Base-by-base conservation (phyloP, 108 stramenopile species). In the Discostella stelligeroides region DNA sequence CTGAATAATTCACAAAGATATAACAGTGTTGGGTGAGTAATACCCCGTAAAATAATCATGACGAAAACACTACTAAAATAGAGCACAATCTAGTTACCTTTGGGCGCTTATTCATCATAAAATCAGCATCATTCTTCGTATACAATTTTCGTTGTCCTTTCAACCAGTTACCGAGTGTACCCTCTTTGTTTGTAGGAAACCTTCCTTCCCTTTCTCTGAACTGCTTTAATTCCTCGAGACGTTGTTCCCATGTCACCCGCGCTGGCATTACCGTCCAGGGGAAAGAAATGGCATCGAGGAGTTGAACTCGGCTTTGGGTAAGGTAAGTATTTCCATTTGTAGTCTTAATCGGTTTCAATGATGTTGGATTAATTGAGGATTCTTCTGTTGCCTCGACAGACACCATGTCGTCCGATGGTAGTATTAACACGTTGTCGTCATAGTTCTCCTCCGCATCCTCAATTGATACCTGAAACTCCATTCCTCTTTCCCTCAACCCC, bases 91-190 rank as follows among this genome's bases (percentile, higher is more conserved):
- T 17, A 30, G 30, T 14, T 17, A 56, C 55, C 55, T 58, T 58
- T n/a, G 57, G 34, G 17, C 30, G 37, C 57, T n/a, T 58, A 9
- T 40, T 58, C 57, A 28, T 28, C 57, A 58, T 58, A 9, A 58
- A 58, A 41, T 58, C 57, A 9, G 57, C 38, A 18, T 58, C 57
- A 17, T 39, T 58, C 57, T 58, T 58, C 39, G 57, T 58, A 37
- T 58, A 58, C 39, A 58, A 18, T 37, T 58, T 58, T 28, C 57
- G 37, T 37, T 58, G 57, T 8, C 34, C 57, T 34, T 58, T 58
- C 57, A 58, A 37, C 57, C 57, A 58, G 20, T 58, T 58, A 12
- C 57, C 57, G 5, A 58, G 20, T 9, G 57, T 0, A 20, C 57
- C 57, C 39, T 58, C 57, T 34, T 58, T 58, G 18, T 58, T 58